These are phyloP conservation scores for Tolypocladium endophyticum DNA, from an alignment of 2,329 filamentous ascomycete genomes.

Conservation along the genomic window DNA sequence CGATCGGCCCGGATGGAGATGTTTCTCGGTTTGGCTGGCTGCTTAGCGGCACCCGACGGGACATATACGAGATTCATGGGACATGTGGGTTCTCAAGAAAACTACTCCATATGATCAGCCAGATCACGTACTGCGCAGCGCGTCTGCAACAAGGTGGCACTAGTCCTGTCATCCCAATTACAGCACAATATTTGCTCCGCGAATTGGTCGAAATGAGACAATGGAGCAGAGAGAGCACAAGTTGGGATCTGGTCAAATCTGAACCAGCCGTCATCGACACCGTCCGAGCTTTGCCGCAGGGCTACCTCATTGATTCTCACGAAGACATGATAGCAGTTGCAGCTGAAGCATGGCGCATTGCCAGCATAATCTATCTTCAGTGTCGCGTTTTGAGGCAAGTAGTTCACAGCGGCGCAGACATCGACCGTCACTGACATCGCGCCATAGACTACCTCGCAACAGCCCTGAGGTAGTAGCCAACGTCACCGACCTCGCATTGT, in stretches of 20 bases:
- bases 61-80: conserved; percentile 27
- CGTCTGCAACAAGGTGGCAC: conserved; percentile 22
- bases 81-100: conserved; percentile 30
- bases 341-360: conserved; percentile 29
- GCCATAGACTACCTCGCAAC: conserved; percentile 22
- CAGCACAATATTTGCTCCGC: conserved; percentile 14
- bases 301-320: conserved; percentile 15
- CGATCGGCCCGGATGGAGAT: conserved; percentile 17
- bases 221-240: conserved; percentile 20
- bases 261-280: conserved; percentile 13
- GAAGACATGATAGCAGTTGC: conserved; percentile 27
- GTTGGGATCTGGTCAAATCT: conserved; percentile 10
- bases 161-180: conserved; percentile 19
- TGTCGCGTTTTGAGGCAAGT: conserved; percentile 26
- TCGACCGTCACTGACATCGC: not conserved
- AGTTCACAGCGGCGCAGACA: not conserved
- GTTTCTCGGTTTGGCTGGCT: conserved; percentile 26
- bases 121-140: conserved; percentile 26
- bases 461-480: conserved; percentile 23
- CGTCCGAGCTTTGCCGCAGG: conserved; percentile 14
- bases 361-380: conserved; percentile 26
- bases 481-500: conserved; percentile 21
- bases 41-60: conserved; percentile 22
- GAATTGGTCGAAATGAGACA: conserved; percentile 22
- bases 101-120: conserved; percentile 24